phyloP scores from a whole-genome alignment of 345 rosid species.

The Acer saccharum region DNA sequence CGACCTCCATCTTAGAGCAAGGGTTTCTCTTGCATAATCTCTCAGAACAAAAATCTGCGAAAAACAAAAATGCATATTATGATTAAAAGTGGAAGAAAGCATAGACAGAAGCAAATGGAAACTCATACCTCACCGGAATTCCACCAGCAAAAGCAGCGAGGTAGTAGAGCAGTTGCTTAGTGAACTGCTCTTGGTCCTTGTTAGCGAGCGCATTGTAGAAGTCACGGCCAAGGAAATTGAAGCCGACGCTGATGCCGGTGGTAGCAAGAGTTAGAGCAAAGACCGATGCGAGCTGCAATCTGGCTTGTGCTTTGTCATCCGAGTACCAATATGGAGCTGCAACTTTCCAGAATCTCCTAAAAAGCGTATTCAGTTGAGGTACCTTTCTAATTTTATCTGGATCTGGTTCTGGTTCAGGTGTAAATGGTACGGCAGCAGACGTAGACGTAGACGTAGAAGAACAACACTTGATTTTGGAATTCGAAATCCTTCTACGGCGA shows the following conservation, averaged over 20 bases:
- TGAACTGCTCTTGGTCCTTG: slow-evolving; percentile 92
- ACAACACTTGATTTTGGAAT: not conserved
- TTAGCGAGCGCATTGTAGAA: slow-evolving; percentile 94
- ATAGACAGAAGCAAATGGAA: slow-evolving; percentile 1
- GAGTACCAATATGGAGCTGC: slow-evolving; percentile 93
- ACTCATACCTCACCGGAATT: slow-evolving; percentile 73
- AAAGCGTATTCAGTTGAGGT: slow-evolving; percentile 44
- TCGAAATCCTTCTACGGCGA: not conserved
- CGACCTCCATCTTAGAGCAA: slow-evolving; percentile 89
- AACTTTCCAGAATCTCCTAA: slow-evolving; percentile 80
- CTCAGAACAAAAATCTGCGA: slow-evolving; percentile 85
- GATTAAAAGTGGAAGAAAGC: not conserved
- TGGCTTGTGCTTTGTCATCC: slow-evolving; percentile 73
- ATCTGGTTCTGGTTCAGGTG: not conserved
- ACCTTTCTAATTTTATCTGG: slow-evolving; percentile 30
- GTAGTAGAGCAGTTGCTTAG: slow-evolving; percentile 82
- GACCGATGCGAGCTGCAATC: slow-evolving; percentile 80
- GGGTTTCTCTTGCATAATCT: slow-evolving; percentile 86
- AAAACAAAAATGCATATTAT: slow-evolving; percentile 1
- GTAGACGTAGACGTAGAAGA: not conserved
- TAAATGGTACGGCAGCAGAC: not conserved
- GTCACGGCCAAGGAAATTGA: slow-evolving; percentile 97
- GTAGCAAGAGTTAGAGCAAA: slow-evolving; percentile 89
- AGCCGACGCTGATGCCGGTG: slow-evolving; percentile 93
- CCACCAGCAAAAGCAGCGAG: slow-evolving; percentile 89